Conservation (phyloP, 2,329 filamentous ascomycete species). For the Penicillium brevicompactum region DNA sequence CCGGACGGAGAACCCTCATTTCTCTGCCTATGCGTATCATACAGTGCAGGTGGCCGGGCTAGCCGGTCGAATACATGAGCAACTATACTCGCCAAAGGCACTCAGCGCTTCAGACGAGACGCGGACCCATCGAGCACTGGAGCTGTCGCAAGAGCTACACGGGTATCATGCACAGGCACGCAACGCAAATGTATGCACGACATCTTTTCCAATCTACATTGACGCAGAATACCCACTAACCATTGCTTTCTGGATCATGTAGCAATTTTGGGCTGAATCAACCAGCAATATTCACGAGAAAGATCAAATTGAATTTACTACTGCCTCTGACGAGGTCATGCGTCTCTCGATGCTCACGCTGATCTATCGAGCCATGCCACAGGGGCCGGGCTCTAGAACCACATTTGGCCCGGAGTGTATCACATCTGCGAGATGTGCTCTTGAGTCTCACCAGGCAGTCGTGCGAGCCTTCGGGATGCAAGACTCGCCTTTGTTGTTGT, state of each 20-base stretch:
- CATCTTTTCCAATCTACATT: not conserved
- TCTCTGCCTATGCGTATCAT: not conserved
- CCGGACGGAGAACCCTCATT: not conserved
- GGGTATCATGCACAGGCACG: not conserved
- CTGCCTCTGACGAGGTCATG: slow-evolving; percentile 7
- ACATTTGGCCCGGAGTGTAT: not conserved
- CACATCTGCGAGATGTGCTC: not conserved
- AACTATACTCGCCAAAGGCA: not conserved
- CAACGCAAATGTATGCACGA: not conserved
- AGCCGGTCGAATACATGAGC: not conserved
- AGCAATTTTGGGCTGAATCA: not conserved
- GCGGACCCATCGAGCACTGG: not conserved
- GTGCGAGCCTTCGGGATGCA: not conserved
- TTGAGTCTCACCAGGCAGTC: not conserved
- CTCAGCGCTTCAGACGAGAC: not conserved
- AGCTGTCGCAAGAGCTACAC: not conserved
- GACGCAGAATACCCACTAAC: not conserved
- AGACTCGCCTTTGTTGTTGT: not conserved
- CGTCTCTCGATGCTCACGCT: slow-evolving; percentile 15
- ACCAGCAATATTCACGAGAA: not conserved
- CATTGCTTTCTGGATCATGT: not conserved
- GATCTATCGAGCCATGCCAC: slow-evolving; percentile 12
- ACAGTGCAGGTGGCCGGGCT: not conserved
- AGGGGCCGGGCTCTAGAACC: not conserved
- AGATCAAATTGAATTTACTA: not conserved